A percentile compares a stretch with the other conserved stretches of the same genome.
Conservation (phyloP, 306 rosid genomes). For the Argentina anserina region DNA sequence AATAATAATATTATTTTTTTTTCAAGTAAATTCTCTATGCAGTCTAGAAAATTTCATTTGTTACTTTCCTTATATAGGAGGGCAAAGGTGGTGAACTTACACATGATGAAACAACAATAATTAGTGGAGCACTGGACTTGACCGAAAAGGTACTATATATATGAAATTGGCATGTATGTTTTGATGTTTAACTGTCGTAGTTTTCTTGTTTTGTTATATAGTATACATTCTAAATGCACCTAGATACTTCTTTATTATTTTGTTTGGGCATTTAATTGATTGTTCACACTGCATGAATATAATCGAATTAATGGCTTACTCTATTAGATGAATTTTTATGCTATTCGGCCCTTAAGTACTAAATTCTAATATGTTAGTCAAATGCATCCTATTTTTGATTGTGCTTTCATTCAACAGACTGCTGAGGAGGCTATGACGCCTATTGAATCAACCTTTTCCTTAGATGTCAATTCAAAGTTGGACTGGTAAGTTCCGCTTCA, state of each 20-base stretch:
- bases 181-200: slow-evolving; percentile 15
- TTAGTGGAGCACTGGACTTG: slow-evolving; percentile 92
- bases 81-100: slow-evolving; percentile 99
- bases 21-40: no score
- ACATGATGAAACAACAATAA: slow-evolving; percentile 90
- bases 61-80: slow-evolving; percentile 47
- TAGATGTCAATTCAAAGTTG: slow-evolving; percentile 87
- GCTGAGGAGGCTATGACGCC: slow-evolving; percentile 99
- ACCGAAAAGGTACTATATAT: slow-evolving; percentile 68
- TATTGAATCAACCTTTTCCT: slow-evolving; percentile 89
- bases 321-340: background rate
- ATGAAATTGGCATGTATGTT: background rate
- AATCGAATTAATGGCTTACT: background rate
- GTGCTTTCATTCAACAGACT: slow-evolving; percentile 45
- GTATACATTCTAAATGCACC: background rate
- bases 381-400: slow-evolving; percentile 8
- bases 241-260: slow-evolving; percentile 2
- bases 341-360: background rate
- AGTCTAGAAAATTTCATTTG: background rate
- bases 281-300: background rate
- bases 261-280: background rate
- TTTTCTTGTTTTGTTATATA: background rate
- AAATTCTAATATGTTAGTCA: background rate
- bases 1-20: background rate
- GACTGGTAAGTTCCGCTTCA: slow-evolving; percentile 63